Evolutionary conservation across 2,329 filamentous ascomycete species (phyloP).

Genomic region (Sclerotinia nivalis): DNA sequence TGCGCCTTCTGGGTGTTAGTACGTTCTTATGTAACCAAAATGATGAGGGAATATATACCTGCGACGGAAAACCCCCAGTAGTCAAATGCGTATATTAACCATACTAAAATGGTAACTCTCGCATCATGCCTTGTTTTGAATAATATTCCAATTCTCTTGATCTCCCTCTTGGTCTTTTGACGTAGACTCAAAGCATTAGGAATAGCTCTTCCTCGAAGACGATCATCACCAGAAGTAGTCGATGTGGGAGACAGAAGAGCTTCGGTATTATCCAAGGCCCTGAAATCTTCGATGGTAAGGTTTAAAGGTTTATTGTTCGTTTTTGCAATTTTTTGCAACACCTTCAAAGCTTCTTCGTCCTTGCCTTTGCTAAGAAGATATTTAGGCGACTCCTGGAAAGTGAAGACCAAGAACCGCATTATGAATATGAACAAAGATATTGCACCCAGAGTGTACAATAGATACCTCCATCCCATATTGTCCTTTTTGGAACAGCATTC

Average conservation of each 20-base stretch:
- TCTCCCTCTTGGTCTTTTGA: slow-evolving; percentile 36
- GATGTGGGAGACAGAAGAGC: not conserved
- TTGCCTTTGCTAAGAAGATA: slow-evolving; percentile 56
- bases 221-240: not conserved
- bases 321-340: slow-evolving; percentile 56
- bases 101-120: slow-evolving; percentile 50
- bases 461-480: slow-evolving; percentile 63
- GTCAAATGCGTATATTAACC: slow-evolving; percentile 53
- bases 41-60: slow-evolving; percentile 43
- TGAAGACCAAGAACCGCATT: slow-evolving; percentile 56
- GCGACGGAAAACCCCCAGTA: slow-evolving; percentile 48
- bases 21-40: slow-evolving; percentile 19
- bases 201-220: not conserved
- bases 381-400: slow-evolving; percentile 58
- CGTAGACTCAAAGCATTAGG: not conserved
- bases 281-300: slow-evolving; percentile 22
- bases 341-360: slow-evolving; percentile 53
- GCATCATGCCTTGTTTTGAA: slow-evolving; percentile 47
- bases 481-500: slow-evolving; percentile 40
- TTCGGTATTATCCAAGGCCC: not conserved
- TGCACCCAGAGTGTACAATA: slow-evolving; percentile 55
- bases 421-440: slow-evolving; percentile 56
- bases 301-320: slow-evolving; percentile 44
- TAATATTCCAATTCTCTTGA: slow-evolving; percentile 47
- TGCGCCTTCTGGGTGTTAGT: slow-evolving; percentile 41